Conservation (phyloP, 495 filamentous ascomycete species). For the Amorphotheca resinae region DNA sequence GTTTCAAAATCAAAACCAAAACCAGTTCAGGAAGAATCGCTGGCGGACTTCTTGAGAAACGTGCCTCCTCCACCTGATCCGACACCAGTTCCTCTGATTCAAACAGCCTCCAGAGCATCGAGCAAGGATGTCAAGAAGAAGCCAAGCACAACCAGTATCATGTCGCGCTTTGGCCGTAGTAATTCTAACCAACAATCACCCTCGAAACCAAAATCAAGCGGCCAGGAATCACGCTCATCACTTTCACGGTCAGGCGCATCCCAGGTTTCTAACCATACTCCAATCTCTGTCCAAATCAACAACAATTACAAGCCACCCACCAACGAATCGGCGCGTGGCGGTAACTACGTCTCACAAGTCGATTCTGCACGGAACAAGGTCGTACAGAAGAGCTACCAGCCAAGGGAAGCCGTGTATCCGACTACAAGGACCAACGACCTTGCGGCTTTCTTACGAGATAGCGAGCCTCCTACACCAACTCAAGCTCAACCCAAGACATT, state of each 20-base stretch:
- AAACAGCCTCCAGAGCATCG: slow-evolving; percentile 4
- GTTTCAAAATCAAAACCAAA: slow-evolving; percentile 23
- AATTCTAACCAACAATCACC: slow-evolving; percentile 4
- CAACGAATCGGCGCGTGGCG: slow-evolving; percentile 2
- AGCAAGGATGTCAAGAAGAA: slow-evolving; percentile 43
- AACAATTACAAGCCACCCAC: slow-evolving; percentile 19
- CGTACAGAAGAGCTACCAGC: slow-evolving; percentile 41
- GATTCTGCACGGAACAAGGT: slow-evolving; percentile 22
- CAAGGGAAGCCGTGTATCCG: slow-evolving; percentile 33
- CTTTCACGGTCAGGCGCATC: slow-evolving; percentile 2
- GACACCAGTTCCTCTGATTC: slow-evolving; percentile 20
- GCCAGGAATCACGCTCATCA: neutral
- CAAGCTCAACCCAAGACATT: slow-evolving; percentile 16
- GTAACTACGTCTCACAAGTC: slow-evolving; percentile 23
- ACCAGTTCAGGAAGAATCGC: slow-evolving; percentile 49
- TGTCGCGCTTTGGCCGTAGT: slow-evolving; percentile 46
- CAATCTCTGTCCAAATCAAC: slow-evolving; percentile 15
- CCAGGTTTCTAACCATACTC: slow-evolving; percentile 16
- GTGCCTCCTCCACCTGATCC: slow-evolving; percentile 54
- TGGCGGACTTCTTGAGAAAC: slow-evolving; percentile 80
- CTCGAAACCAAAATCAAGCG: slow-evolving; percentile 5
- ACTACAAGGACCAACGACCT: slow-evolving; percentile 47
- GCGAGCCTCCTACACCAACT: slow-evolving; percentile 46
- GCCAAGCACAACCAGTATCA: slow-evolving; percentile 46
- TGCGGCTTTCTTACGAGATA: slow-evolving; percentile 71